These are phyloP conservation scores for Porodaedalea pini DNA, from an alignment of 1,284 basidiomycete genomes.

Conservation along the genomic window DNA sequence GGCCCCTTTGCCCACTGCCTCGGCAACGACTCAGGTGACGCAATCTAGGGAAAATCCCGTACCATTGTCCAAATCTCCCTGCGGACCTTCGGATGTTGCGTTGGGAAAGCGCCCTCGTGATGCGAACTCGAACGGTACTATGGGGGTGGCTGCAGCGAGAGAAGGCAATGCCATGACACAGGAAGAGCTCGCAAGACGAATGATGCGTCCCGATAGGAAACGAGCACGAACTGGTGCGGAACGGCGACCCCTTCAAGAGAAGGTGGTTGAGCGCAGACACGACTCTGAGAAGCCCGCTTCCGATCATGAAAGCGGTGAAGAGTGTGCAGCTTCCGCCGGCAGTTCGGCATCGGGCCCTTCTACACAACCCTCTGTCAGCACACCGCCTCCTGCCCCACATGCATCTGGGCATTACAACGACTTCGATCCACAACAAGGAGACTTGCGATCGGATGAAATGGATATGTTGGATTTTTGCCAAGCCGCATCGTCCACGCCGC, in stretches of 20 bases:
- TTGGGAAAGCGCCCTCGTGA: slow-evolving; percentile 63
- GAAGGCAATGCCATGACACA: slow-evolving; percentile 36
- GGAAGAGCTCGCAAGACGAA: slow-evolving; percentile 35
- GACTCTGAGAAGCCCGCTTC: background rate
- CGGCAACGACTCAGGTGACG: background rate
- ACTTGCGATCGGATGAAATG: slow-evolving; percentile 23
- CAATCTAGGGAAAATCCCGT: background rate
- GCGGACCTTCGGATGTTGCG: slow-evolving; percentile 36
- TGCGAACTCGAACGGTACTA: slow-evolving; percentile 39
- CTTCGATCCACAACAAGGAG: slow-evolving; percentile 29
- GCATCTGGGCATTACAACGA: slow-evolving; percentile 48
- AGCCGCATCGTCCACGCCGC: slow-evolving; percentile 16
- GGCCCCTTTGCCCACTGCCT: background rate
- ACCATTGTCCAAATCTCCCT: slow-evolving; percentile 23
- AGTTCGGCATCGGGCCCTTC: slow-evolving; percentile 14
- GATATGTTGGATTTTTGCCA: slow-evolving; percentile 24
- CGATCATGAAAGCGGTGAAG: slow-evolving; percentile 9
- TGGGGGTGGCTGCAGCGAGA: slow-evolving; percentile 40
- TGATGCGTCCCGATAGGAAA: slow-evolving; percentile 49
- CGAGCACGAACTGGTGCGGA: slow-evolving; percentile 36
- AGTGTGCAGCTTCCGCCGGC: slow-evolving; percentile 1
- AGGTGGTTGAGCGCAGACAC: background rate
- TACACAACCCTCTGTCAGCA: slow-evolving; percentile 28
- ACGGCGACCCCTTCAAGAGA: slow-evolving; percentile 20
- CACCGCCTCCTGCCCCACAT: slow-evolving; percentile 45